Conservation (phyloP, 2,329 filamentous ascomycete species). For the Pseudogymnoascus sp. region DNA sequence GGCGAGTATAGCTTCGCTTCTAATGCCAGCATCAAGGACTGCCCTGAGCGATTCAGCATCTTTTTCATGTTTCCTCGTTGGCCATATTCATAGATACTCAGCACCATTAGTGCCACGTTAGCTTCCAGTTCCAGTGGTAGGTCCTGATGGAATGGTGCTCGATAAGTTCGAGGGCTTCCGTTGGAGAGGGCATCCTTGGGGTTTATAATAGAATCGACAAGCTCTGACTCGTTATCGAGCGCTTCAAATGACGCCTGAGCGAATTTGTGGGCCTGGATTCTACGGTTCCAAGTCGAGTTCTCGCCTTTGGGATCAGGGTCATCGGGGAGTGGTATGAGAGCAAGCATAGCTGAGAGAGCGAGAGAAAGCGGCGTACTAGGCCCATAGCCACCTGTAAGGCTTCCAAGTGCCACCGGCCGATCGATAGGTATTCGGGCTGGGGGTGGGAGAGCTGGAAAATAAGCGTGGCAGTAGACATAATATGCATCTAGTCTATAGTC, state of each 20-base stretch:
- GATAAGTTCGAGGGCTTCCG: conserved; percentile 23
- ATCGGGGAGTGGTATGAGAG: conserved; percentile 39
- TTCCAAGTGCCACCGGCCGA: conserved; percentile 30
- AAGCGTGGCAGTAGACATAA: conserved; percentile 46
- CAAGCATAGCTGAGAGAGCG: conserved; percentile 42
- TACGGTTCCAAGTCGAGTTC: conserved; percentile 37
- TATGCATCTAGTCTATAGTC: conserved; percentile 39
- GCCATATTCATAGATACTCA: conserved; percentile 47
- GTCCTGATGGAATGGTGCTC: conserved; percentile 38
- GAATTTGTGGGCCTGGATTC: conserved; percentile 42
- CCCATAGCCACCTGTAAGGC: conserved; percentile 31
- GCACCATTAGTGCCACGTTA: conserved; percentile 40
- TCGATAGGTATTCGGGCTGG: conserved; percentile 28
- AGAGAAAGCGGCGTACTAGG: conserved; percentile 39
- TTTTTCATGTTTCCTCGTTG: conserved; percentile 47
- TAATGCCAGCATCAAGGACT: conserved; percentile 42
- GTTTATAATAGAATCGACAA: conserved; percentile 38
- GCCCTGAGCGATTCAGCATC: conserved; percentile 42
- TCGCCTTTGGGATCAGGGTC: conserved; percentile 25
- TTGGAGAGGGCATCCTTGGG: conserved; percentile 40
- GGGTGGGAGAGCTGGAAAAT: conserved; percentile 42
- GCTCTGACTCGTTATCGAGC: conserved; percentile 42
- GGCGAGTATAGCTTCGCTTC: conserved; percentile 37
- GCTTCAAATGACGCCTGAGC: conserved; percentile 41
- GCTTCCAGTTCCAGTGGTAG: conserved; percentile 41